Evolutionary conservation across 1,139 yeast species (phyloP).

Genomic region (Suhomyces maxii): DNA sequence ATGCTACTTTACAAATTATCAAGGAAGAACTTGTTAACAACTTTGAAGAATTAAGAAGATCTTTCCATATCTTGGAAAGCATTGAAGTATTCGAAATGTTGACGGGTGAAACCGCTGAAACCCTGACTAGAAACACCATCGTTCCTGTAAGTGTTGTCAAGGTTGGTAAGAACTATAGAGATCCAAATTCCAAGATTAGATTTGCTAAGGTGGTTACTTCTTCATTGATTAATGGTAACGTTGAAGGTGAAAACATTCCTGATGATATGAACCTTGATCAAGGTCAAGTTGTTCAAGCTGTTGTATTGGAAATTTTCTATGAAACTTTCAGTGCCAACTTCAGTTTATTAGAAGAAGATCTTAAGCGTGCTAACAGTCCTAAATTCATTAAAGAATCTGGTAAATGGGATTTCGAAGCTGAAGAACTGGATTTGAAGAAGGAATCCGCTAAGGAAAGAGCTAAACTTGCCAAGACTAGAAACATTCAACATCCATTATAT

Average conservation of each 20-base stretch:
- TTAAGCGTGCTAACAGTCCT: slow-evolving; percentile 56
- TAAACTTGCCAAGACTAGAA: slow-evolving; percentile 57
- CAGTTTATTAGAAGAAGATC: slow-evolving; percentile 66
- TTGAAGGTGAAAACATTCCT: slow-evolving; percentile 67
- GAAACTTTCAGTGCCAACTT: slow-evolving; percentile 72
- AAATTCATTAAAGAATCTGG: slow-evolving; percentile 56
- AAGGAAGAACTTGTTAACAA: slow-evolving; percentile 85
- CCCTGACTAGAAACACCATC: slow-evolving; percentile 69
- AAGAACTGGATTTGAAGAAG: slow-evolving; percentile 59
- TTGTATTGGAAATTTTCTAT: slow-evolving; percentile 67
- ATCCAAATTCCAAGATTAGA: slow-evolving; percentile 36
- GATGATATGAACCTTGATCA: slow-evolving; percentile 47
- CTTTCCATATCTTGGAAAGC: slow-evolving; percentile 65
- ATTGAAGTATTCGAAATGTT: slow-evolving; percentile 82
- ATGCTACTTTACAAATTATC: slow-evolving; percentile 82
- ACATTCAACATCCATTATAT: slow-evolving; percentile 90
- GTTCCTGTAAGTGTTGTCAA: slow-evolving; percentile 73
- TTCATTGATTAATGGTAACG: slow-evolving; percentile 72
- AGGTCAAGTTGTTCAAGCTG: slow-evolving; percentile 89
- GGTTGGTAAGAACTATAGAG: slow-evolving; percentile 49
- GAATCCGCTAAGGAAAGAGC: slow-evolving; percentile 63
- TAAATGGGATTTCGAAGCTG: slow-evolving; percentile 85
- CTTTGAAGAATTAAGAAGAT: slow-evolving; percentile 79
- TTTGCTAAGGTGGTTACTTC: slow-evolving; percentile 65
- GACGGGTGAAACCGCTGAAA: slow-evolving; percentile 79